Percentiles rank a stretch among this genome's conserved stretches.
These are phyloP conservation scores for Boletus rubescentipes DNA, from an alignment of 768 basidiomycete species.

Conservation along the genomic window DNA sequence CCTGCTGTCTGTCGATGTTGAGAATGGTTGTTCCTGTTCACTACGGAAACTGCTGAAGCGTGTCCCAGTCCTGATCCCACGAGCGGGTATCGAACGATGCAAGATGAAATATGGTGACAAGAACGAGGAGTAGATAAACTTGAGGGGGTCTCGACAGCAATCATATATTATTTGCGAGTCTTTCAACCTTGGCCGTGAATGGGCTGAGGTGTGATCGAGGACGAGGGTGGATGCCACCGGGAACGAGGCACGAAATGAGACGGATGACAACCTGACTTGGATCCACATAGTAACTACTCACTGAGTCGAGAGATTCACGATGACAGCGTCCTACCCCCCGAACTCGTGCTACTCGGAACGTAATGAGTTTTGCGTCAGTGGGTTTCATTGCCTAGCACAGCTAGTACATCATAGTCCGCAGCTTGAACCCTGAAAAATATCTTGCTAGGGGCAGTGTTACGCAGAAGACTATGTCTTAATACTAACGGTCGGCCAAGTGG, in stretches of 20 bases:
- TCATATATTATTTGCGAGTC: constrained; percentile 2
- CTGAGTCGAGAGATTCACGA: neutral
- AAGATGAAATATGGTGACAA: neutral
- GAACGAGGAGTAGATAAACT: neutral
- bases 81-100: neutral
- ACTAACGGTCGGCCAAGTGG: neutral
- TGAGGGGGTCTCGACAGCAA: neutral
- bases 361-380: neutral
- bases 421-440: neutral
- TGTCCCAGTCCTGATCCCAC: neutral
- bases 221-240: neutral
- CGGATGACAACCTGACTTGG: neutral
- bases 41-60: neutral
- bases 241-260: neutral
- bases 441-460: neutral
- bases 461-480: no score
- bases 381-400: neutral
- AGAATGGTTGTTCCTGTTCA: neutral
- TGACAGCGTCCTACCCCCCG: neutral
- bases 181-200: neutral
- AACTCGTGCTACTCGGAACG: neutral
- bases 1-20: neutral
- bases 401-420: neutral
- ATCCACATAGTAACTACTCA: neutral
- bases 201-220: neutral